Conservation (phyloP, 345 rosid genomes). For the Kandelia obovata region DNA sequence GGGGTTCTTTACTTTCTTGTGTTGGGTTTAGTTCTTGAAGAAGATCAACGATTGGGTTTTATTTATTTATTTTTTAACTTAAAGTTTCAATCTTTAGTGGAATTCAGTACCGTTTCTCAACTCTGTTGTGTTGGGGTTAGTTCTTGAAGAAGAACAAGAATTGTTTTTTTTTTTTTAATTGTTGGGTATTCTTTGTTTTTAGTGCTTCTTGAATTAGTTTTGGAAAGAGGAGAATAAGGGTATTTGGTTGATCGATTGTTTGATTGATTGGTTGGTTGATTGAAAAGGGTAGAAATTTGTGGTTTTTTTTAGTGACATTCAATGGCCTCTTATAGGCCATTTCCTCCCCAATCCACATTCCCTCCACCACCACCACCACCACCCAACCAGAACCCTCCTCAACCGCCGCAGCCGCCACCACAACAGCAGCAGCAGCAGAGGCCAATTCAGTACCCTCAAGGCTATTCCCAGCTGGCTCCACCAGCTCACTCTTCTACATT, state of each 20-base stretch:
- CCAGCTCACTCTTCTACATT: constrained; percentile 23
- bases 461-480: constrained; percentile 20
- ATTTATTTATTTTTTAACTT: too few species aligned
- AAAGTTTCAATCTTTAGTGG: too few species aligned
- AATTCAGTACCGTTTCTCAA: too few species aligned
- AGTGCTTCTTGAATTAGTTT: too few species aligned
- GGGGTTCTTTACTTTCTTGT: too few species aligned
- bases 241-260: background rate
- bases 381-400: constrained; percentile 6
- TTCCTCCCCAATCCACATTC: constrained; percentile 18
- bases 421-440: constrained; percentile 21
- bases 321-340: constrained; percentile 35
- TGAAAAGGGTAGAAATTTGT: background rate
- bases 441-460: constrained; percentile 31
- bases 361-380: constrained; percentile 17
- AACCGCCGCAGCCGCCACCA: constrained; percentile 23
- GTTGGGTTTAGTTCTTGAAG: too few species aligned
- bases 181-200: too few species aligned
- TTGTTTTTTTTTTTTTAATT: too few species aligned
- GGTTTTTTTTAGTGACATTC: background rate
- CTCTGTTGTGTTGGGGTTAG: too few species aligned
- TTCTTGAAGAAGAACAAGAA: too few species aligned
- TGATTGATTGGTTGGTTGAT: background rate
- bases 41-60: too few species aligned
- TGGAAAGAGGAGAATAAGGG: too few species aligned